Conservation (phyloP, 441 rosid species). For the Mallotus repandus region DNA sequence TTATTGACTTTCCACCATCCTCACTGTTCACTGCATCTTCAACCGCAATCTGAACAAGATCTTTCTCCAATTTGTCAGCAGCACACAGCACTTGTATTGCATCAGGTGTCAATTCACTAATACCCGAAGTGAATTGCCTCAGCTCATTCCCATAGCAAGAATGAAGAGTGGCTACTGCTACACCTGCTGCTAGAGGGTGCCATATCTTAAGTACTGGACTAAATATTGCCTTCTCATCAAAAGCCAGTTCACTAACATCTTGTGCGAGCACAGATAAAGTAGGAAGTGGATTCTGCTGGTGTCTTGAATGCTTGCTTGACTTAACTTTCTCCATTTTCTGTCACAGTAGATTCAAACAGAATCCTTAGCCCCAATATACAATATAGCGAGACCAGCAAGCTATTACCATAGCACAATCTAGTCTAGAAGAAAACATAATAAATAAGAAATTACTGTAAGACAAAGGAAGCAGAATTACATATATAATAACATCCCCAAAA, state of each 20-base stretch:
- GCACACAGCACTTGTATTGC: conserved; percentile 91
- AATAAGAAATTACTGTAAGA: neutral
- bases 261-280: conserved; percentile 77
- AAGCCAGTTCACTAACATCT: conserved; percentile 81
- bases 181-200: conserved; percentile 99
- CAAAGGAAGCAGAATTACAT: neutral
- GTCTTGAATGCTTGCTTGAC: conserved; percentile 75
- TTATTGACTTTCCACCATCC: conserved; percentile 96
- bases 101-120: conserved; percentile 81
- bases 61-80: conserved; percentile 94
- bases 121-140: conserved; percentile 65
- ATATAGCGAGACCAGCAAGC: neutral
- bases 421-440: neutral
- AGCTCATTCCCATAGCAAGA: conserved; percentile 88
- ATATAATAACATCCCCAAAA: neutral
- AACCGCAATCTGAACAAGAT: conserved; percentile 97
- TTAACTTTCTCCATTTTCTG: conserved; percentile 96
- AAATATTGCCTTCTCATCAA: conserved; percentile 74
- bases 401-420: neutral
- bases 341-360: conserved; percentile 21
- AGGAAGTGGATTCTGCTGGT: conserved; percentile 67
- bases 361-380: conserved; percentile 1
- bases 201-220: conserved; percentile 93
- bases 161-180: conserved; percentile 99
- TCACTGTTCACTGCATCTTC: conserved; percentile 96